phyloP scores from a whole-genome alignment of 345 rosid species.

The Euclidium syriacum region DNA sequence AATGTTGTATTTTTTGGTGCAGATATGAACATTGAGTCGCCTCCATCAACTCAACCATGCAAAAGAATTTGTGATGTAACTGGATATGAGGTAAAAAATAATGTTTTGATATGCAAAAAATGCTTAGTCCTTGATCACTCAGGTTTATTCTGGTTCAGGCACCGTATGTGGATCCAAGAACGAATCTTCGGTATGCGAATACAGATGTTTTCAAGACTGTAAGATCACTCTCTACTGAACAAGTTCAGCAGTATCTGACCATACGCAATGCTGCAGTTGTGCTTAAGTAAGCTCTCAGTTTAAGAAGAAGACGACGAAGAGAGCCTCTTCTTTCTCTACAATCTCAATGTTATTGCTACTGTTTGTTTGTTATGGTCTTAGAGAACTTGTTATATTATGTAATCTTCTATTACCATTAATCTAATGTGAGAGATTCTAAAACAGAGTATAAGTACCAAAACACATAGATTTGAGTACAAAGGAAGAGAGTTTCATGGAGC shows the following conservation, averaged over 20 bases:
- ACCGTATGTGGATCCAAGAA: slow-evolving; percentile 78
- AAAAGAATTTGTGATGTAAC: slow-evolving; percentile 84
- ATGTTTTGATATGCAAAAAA: too few relatives aligned
- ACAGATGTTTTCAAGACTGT: slow-evolving; percentile 71
- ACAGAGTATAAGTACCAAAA: too few relatives aligned
- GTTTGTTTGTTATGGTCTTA: background rate
- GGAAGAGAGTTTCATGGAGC: slow-evolving; percentile 26
- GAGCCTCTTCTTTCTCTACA: background rate
- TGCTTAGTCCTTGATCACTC: too few relatives aligned
- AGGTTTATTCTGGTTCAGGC: slow-evolving; percentile 50
- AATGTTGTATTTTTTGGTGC: slow-evolving; percentile 16
- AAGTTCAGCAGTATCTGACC: slow-evolving; percentile 83
- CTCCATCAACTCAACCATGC: slow-evolving; percentile 78
- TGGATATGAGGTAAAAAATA: slow-evolving; percentile 54
- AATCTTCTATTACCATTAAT: too few relatives aligned
- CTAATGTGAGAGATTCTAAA: background rate
- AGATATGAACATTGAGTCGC: slow-evolving; percentile 88
- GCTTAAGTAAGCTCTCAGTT: slow-evolving; percentile 47
- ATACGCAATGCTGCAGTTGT: slow-evolving; percentile 82
- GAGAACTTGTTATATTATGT: too few relatives aligned
- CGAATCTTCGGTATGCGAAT: slow-evolving; percentile 77
- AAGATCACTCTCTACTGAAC: slow-evolving; percentile 71
- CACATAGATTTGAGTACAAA: background rate
- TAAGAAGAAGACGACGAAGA: too few relatives aligned
- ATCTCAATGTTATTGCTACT: background rate